These are phyloP conservation scores for Nemania diffusa DNA, from an alignment of 2,329 filamentous ascomycete genomes.

Conservation along the genomic window DNA sequence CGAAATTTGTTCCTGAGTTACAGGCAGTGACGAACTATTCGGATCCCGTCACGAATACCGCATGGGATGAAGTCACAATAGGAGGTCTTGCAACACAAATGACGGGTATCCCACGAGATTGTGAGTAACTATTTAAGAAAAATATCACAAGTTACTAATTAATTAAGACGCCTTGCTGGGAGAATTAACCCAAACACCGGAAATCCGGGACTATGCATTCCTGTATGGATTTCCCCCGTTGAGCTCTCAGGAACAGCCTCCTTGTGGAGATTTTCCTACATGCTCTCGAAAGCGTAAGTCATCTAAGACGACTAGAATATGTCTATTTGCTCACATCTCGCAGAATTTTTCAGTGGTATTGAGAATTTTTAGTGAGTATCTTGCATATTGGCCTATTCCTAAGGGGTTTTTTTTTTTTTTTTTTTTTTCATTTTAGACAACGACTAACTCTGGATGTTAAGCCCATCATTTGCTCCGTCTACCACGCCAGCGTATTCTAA, in stretches of 20 bases:
- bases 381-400: neutral
- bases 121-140: slow-evolving; percentile 24
- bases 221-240: slow-evolving; percentile 48
- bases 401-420: neutral
- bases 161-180: slow-evolving; percentile 44
- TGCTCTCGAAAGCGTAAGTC: slow-evolving; percentile 45
- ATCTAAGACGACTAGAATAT: neutral
- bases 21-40: slow-evolving; percentile 40
- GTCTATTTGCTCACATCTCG: slow-evolving; percentile 21
- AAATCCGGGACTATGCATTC: slow-evolving; percentile 40
- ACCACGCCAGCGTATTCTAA: slow-evolving; percentile 46
- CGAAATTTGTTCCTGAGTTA: slow-evolving; percentile 46
- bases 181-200: slow-evolving; percentile 44
- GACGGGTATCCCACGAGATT: slow-evolving; percentile 45
- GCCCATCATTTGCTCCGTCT: slow-evolving; percentile 43
- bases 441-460: slow-evolving; percentile 14
- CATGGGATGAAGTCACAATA: slow-evolving; percentile 50
- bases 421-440: neutral
- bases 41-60: slow-evolving; percentile 41
- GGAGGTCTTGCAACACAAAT: slow-evolving; percentile 45
- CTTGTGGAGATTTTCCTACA: slow-evolving; percentile 45
- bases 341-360: slow-evolving; percentile 48
- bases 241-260: slow-evolving; percentile 38
- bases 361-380: slow-evolving; percentile 38
- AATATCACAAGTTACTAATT: neutral